Evolutionary conservation across 345 rosid species (phyloP).

Genomic region (Raphanus sativus): DNA sequence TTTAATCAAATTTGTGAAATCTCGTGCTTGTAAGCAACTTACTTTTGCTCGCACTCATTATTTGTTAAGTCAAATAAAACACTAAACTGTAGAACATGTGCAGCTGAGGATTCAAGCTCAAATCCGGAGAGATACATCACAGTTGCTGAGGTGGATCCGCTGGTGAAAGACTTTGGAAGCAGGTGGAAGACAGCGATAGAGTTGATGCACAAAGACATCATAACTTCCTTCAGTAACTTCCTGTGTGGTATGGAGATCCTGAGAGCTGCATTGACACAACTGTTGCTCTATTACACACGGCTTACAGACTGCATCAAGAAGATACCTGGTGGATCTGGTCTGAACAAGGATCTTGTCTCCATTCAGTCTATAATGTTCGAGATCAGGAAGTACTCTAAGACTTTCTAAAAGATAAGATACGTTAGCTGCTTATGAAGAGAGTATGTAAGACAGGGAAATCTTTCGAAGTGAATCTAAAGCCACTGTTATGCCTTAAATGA

Average conservation of each 20-base stretch:
- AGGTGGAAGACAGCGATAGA: constrained; percentile 95
- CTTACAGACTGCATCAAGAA: constrained; percentile 85
- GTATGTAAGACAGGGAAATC: constrained; percentile 13
- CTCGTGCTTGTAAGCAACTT: constrained; percentile 72
- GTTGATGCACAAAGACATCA: constrained; percentile 96
- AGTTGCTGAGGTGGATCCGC: constrained; percentile 73
- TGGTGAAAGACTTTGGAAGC: constrained; percentile 84
- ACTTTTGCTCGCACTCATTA: background rate
- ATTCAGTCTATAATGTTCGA: constrained; percentile 96
- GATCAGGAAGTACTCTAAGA: constrained; percentile 86
- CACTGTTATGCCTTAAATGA: background rate
- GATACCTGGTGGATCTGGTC: constrained; percentile 69
- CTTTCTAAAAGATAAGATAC: constrained; percentile 49
- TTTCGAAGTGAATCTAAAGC: constrained; percentile 16
- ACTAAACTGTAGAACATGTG: background rate
- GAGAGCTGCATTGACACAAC: constrained; percentile 93
- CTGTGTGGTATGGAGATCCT: constrained; percentile 95
- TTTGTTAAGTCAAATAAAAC: background rate
- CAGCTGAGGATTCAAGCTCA: constrained; percentile 83
- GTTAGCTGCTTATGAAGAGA: constrained; percentile 14
- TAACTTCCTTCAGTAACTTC: constrained; percentile 97
- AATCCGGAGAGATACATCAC: constrained; percentile 67
- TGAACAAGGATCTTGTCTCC: constrained; percentile 90
- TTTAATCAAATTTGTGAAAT: constrained; percentile 87
- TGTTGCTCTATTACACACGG: constrained; percentile 88